These are phyloP conservation scores for Solanum gracilifrons DNA, from an alignment of 257 asterid species.

Conservation along the genomic window DNA sequence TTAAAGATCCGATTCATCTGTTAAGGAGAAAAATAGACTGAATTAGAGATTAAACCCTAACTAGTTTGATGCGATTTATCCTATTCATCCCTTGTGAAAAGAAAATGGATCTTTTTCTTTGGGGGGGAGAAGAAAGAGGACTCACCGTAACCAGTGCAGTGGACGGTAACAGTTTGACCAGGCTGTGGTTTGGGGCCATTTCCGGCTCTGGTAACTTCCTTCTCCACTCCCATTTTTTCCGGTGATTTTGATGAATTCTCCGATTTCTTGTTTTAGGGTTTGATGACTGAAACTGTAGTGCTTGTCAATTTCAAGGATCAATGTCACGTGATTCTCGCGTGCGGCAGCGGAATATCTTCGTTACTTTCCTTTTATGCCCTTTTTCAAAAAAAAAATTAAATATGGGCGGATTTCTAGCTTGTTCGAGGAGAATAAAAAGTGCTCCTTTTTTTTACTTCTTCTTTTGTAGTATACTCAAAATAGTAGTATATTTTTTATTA, in stretches of 20 bases:
- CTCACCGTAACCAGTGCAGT: constrained; percentile 90
- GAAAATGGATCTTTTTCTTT: neutral
- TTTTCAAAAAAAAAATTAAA: neutral
- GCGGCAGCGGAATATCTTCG: neutral
- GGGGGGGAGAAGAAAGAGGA: neutral
- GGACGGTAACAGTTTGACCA: constrained; percentile 90
- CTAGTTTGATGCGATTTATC: neutral
- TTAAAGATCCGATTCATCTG: neutral
- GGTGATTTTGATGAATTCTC: neutral
- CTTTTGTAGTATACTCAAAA: too few species aligned
- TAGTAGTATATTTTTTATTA: neutral
- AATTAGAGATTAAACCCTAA: neutral
- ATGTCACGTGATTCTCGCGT: constrained; percentile 16
- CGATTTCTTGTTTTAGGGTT: neutral
- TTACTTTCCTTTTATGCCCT: neutral
- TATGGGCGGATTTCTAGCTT: neutral
- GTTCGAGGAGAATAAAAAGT: neutral
- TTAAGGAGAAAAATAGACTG: neutral
- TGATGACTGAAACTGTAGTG: neutral
- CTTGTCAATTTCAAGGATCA: neutral
- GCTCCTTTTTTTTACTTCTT: too few species aligned
- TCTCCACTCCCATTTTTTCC: constrained; percentile 75
- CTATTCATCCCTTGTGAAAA: neutral
- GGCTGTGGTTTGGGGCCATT: constrained; percentile 64
- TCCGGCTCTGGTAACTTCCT: constrained; percentile 59